Percentiles rank a stretch among this genome's conserved stretches.
Evolutionary conservation across 345 rosid genomes (phyloP).

Genomic region (Viola odorata): DNA sequence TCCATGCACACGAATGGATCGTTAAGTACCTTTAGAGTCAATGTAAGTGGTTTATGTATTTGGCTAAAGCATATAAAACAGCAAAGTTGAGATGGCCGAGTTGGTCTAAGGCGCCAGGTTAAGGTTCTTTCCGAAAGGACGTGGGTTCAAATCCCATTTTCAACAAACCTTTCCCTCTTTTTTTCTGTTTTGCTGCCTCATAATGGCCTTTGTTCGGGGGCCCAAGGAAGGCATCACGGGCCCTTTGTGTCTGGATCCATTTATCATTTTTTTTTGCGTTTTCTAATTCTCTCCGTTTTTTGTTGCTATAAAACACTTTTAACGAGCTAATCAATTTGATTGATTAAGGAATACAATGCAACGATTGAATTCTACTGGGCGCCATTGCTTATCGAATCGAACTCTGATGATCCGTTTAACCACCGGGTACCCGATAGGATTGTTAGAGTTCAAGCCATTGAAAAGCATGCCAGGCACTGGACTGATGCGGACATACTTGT

Average conservation of each 20-base stretch:
- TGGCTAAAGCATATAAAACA: too few relatives aligned
- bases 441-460: slow-evolving; percentile 22
- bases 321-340: background rate
- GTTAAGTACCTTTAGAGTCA: slow-evolving; percentile 41
- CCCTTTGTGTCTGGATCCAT: background rate
- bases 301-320: background rate
- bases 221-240: background rate
- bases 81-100: slow-evolving; percentile 82
- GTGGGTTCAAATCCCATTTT: slow-evolving; percentile 98
- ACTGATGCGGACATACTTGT: slow-evolving; percentile 23
- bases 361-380: slow-evolving; percentile 29
- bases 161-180: slow-evolving; percentile 29
- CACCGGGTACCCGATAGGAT: slow-evolving; percentile 21
- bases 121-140: slow-evolving; percentile 99
- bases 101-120: slow-evolving; percentile 99
- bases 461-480: slow-evolving; percentile 30
- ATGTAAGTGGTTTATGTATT: too few relatives aligned
- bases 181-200: background rate
- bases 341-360: slow-evolving; percentile 20
- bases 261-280: background rate
- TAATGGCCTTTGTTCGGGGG: background rate
- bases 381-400: slow-evolving; percentile 27
- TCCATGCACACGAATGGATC: slow-evolving; percentile 64
- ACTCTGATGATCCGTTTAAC: slow-evolving; percentile 25
- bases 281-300: too few relatives aligned